These are phyloP conservation scores for Hanseniaspora hatyaiensis DNA, from an alignment of 805 yeast species.

Conservation along the genomic window DNA sequence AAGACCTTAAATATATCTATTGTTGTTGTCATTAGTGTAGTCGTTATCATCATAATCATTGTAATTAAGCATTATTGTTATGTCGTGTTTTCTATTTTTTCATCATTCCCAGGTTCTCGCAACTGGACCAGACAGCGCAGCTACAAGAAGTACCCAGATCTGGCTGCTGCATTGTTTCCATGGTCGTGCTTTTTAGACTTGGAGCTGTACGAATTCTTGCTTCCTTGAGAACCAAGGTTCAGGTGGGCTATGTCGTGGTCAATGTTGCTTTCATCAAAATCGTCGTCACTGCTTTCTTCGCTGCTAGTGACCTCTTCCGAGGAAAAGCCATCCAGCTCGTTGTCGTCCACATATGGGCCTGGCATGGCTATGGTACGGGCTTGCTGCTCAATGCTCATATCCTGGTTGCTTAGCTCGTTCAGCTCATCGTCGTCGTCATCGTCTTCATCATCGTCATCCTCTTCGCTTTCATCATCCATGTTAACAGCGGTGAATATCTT, in stretches of 20 bases:
- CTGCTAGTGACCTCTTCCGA: constrained; percentile 13
- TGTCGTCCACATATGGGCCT: constrained; percentile 6
- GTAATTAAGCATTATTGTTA: too few relatives aligned
- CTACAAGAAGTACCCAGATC: constrained; percentile 13
- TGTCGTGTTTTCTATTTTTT: too few relatives aligned
- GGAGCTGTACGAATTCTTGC: constrained; percentile 8
- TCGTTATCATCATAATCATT: too few relatives aligned
- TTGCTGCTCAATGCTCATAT: constrained; percentile 10
- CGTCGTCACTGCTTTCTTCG: constrained; percentile 15
- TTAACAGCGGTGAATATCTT: constrained; percentile 93
- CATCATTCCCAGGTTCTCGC: too few relatives aligned
- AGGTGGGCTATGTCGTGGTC: constrained; percentile 13
- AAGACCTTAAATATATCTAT: too few relatives aligned
- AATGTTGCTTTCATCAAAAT: constrained; percentile 15
- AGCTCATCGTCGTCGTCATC: constrained; percentile 16
- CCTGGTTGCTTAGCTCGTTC: constrained; percentile 12
- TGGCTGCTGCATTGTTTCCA: constrained; percentile 2
- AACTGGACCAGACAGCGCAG: not conserved
- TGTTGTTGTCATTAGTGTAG: too few relatives aligned
- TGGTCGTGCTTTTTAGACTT: constrained; percentile 1
- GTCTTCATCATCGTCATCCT: constrained; percentile 13
- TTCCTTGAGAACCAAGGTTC: not conserved
- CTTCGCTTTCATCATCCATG: constrained; percentile 42
- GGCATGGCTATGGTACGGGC: constrained; percentile 13
- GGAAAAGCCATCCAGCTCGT: constrained; percentile 5